Percentiles rank a stretch among this genome's conserved stretches.
Evolutionary conservation across 139 green algal genomes (phyloP).

Genomic region (Tetradesmus obliquus): DNA sequence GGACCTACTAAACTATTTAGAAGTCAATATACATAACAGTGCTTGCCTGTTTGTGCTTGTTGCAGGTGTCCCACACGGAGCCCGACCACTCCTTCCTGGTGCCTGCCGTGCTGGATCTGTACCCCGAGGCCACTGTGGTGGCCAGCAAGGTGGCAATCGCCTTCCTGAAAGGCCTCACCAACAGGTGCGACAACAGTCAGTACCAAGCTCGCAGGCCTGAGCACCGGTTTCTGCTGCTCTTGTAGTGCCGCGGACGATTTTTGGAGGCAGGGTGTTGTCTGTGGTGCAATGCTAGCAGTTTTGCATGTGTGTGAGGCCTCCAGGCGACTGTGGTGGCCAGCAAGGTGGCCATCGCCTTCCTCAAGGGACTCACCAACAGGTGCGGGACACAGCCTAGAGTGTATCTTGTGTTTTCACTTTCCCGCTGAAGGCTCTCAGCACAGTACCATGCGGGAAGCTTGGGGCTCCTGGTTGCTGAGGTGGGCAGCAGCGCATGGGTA

Average conservation of each 20-base stretch:
- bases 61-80: conserved; percentile 73
- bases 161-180: conserved; percentile 80
- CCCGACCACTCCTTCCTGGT: conserved; percentile 95
- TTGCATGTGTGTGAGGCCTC: conserved; percentile 53
- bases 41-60: not conserved
- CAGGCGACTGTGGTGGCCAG: conserved; percentile 84
- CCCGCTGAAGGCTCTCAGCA: too few relatives aligned
- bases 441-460: too few relatives aligned
- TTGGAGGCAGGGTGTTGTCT: too few relatives aligned
- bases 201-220: not conserved
- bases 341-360: conserved; percentile 87
- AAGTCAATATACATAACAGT: too few relatives aligned
- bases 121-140: conserved; percentile 85
- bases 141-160: conserved; percentile 88
- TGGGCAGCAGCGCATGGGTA: not conserved
- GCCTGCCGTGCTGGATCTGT: conserved; percentile 83
- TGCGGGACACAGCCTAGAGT: not conserved
- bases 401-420: not conserved
- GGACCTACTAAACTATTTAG: conserved; percentile 55
- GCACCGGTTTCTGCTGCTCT: too few relatives aligned
- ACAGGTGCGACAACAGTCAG: conserved; percentile 51
- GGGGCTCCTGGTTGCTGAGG: not conserved
- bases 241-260: too few relatives aligned
- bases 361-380: conserved; percentile 78
- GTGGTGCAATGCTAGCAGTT: too few relatives aligned